Percentiles rank a stretch among this genome's conserved stretches.
Evolutionary conservation across 139 green algal genomes (phyloP).

Genomic region (Micractinium conductrix): DNA sequence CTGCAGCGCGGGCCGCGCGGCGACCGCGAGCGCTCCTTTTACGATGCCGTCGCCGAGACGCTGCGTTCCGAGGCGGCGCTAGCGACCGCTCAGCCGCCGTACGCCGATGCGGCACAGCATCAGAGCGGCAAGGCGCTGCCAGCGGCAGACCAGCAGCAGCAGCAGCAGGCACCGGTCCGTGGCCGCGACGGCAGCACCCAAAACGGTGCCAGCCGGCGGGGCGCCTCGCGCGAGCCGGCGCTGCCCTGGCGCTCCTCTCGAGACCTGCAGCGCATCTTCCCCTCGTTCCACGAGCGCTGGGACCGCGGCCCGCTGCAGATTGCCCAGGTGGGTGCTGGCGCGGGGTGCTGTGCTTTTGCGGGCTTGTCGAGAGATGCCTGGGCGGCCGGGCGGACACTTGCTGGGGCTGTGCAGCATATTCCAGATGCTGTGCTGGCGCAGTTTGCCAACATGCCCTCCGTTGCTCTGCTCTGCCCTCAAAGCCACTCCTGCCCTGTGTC

Average conservation of each 20-base stretch:
- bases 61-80: slow-evolving; percentile 24
- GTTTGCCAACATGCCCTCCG: too few relatives aligned
- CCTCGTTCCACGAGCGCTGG: not conserved
- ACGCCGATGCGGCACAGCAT: too few relatives aligned
- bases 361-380: too few relatives aligned
- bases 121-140: too few relatives aligned
- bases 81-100: too few relatives aligned
- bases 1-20: slow-evolving; percentile 64
- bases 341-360: not conserved
- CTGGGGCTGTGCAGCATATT: too few relatives aligned
- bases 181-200: not conserved
- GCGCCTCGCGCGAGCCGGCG: too few relatives aligned
- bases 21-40: slow-evolving; percentile 64
- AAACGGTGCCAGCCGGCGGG: too few relatives aligned
- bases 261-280: slow-evolving; percentile 13
- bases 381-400: too few relatives aligned
- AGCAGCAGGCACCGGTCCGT: not conserved
- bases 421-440: too few relatives aligned
- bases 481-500: too few relatives aligned
- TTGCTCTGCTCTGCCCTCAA: too few relatives aligned
- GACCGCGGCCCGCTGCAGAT: not conserved
- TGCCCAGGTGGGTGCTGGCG: not conserved
- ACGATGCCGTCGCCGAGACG: slow-evolving; percentile 41
- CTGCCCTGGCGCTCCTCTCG: slow-evolving; percentile 11
- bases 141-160: not conserved